These are phyloP conservation scores for Aspergillus floridensis DNA, from an alignment of 2,329 filamentous ascomycete genomes.

Conservation along the genomic window DNA sequence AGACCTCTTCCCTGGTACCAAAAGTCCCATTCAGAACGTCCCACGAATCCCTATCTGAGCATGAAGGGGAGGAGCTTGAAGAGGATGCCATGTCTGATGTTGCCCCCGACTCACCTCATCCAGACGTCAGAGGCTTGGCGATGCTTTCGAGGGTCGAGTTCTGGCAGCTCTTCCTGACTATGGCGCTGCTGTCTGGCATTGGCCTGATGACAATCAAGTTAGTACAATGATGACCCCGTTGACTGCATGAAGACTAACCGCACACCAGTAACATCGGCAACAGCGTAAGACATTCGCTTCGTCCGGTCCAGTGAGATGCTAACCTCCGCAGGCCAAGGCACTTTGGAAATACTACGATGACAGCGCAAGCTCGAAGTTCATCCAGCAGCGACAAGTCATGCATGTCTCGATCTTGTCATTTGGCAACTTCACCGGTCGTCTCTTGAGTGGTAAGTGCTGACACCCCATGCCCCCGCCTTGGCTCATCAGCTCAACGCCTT, in stretches of 20 bases:
- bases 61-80: conserved; percentile 6
- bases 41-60: conserved; percentile 46
- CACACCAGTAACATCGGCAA: conserved; percentile 83
- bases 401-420: conserved; percentile 94
- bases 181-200: conserved; percentile 88
- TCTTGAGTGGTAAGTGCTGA: conserved; percentile 63
- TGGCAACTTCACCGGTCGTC: conserved; percentile 77
- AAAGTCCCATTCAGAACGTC: conserved; percentile 54
- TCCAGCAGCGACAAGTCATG: conserved; percentile 78
- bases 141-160: conserved; percentile 74
- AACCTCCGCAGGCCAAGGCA: conserved; percentile 57
- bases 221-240: not conserved
- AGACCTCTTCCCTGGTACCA: conserved; percentile 79
- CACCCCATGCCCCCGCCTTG: conserved; percentile 13
- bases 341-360: conserved; percentile 85
- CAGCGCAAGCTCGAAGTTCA: conserved; percentile 67
- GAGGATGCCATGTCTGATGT: conserved; percentile 56
- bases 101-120: conserved; percentile 69
- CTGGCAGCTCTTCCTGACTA: conserved; percentile 84
- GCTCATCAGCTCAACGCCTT: conserved; percentile 9
- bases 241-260: conserved; percentile 28
- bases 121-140: conserved; percentile 85
- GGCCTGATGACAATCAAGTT: conserved; percentile 99
- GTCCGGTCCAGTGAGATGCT: not conserved
- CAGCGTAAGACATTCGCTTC: conserved; percentile 52